Conservation (phyloP, 495 filamentous ascomycete species). For the Chaetomium cochliodes region DNA sequence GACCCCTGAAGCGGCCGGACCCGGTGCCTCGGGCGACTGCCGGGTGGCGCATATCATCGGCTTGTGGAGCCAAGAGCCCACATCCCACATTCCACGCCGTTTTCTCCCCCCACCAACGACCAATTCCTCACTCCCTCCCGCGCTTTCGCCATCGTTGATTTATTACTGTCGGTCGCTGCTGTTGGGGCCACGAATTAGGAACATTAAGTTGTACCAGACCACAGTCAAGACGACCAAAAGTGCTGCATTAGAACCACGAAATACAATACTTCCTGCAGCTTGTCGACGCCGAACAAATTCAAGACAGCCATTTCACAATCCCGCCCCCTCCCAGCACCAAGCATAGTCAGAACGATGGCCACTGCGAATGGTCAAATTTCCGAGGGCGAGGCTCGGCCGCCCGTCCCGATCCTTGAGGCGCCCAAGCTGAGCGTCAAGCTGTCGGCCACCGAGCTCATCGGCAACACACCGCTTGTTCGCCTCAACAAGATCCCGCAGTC, state of each 20-base stretch:
- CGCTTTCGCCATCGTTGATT: constrained; percentile 8
- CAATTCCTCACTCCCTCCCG: background rate
- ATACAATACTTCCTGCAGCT: background rate
- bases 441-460: constrained; percentile 65
- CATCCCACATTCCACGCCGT: constrained; percentile 23
- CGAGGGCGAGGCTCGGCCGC: constrained; percentile 17
- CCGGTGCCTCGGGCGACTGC: background rate
- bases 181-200: background rate
- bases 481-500: constrained; percentile 89
- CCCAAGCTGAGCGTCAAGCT: constrained; percentile 34
- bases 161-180: background rate
- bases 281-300: background rate
- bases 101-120: constrained; percentile 17
- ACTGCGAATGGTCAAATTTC: constrained; percentile 21
- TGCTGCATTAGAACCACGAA: background rate
- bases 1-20: constrained; percentile 8
- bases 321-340: background rate
- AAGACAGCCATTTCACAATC: too few relatives aligned
- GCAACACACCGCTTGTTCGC: constrained; percentile 90
- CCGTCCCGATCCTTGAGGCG: constrained; percentile 29
- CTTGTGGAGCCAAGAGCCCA: constrained; percentile 12
- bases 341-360: constrained; percentile 14
- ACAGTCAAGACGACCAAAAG: background rate
- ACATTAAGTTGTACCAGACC: background rate
- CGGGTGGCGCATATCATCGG: constrained; percentile 32